Conservation (phyloP, 2,329 filamentous ascomycete species). For the Falciphora oryzae region DNA sequence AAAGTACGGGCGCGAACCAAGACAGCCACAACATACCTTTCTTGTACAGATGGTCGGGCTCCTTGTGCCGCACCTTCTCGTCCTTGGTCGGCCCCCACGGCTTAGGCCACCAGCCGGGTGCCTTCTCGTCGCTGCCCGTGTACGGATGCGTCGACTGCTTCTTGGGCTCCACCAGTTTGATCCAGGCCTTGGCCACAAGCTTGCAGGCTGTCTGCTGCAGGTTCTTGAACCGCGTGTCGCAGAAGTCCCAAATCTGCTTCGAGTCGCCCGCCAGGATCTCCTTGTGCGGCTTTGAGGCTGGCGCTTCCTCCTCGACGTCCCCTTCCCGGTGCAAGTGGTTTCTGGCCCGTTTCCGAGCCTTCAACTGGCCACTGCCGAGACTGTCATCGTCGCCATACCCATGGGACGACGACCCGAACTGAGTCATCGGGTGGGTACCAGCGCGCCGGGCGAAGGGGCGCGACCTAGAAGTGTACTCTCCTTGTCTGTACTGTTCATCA, state of each 20-base stretch:
- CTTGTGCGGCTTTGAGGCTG: constrained; percentile 23
- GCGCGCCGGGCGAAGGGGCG: background rate
- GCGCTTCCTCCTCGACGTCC: background rate
- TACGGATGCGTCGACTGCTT: constrained; percentile 73
- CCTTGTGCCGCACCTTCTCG: constrained; percentile 58
- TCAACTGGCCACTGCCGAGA: background rate
- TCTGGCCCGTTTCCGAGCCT: constrained; percentile 8
- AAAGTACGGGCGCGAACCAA: too few species aligned
- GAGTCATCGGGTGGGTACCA: background rate
- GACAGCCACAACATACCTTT: constrained; percentile 40
- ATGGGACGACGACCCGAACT: background rate
- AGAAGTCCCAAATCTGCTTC: constrained; percentile 52
- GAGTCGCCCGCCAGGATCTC: constrained; percentile 45
- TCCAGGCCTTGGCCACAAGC: constrained; percentile 67
- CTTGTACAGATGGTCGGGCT: constrained; percentile 68
- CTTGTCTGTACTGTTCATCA: background rate
- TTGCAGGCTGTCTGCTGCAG: constrained; percentile 69
- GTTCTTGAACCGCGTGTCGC: constrained; percentile 55
- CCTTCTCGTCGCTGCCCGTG: constrained; percentile 55
- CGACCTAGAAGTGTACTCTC: background rate
- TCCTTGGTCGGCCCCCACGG: constrained; percentile 44
- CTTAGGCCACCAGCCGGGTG: constrained; percentile 63
- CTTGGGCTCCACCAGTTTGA: constrained; percentile 69
- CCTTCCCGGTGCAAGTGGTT: background rate
- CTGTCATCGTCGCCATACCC: constrained; percentile 1